Evolutionary conservation across 768 basidiomycete species (phyloP), one percentile per base, ranked within the genome.

Genomic region (Mycena leptocephala): DNA sequence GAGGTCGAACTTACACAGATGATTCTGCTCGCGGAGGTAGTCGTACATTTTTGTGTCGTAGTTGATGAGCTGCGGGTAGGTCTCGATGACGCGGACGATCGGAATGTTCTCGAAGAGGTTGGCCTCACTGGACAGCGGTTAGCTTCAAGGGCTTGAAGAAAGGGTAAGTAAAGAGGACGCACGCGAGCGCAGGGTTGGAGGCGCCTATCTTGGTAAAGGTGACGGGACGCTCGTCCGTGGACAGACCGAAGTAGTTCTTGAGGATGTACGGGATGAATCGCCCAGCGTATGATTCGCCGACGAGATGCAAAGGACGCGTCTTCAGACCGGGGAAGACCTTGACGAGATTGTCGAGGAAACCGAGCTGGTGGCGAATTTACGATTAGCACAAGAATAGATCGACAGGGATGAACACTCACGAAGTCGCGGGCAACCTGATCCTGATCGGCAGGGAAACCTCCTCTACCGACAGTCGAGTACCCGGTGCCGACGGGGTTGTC

Each of bases 11-110:
- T 90, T 90, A 79, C 94, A 95, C 28, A 94, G 84, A 35, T 89
- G 85, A 37, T 86, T 82, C 93, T 94, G 93, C 76, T 90, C 86
- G 76, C 89, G 87, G 83, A 95, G 94, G 80, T 93, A 93, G 72
- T 92, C 87, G 80, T 89, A 92, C 11, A 93, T 92, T 11, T 89
- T 88, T 53, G 88, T 85, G 76, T 95, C 91, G 78, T 95, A 95
- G 41, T 90, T 91, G 67, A 95, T 93, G 18, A 95, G 83, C 80
- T 95, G 94, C 2, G 94, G 94, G 79, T 93, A 94, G 1, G 94
- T 95, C 83, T 94, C 90, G 22, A 95, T 82, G 39, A 64, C 53
- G 51, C 53, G 61, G 37, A 71, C 3, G 43, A 71, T 53, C n/a
- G 64, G 61, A 18, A 72, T 72, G 61, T 72, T 72, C 63, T 65